phyloP scores from a whole-genome alignment of 2,329 filamentous ascomycete genomes.

The Annulohypoxylon truncatum region DNA sequence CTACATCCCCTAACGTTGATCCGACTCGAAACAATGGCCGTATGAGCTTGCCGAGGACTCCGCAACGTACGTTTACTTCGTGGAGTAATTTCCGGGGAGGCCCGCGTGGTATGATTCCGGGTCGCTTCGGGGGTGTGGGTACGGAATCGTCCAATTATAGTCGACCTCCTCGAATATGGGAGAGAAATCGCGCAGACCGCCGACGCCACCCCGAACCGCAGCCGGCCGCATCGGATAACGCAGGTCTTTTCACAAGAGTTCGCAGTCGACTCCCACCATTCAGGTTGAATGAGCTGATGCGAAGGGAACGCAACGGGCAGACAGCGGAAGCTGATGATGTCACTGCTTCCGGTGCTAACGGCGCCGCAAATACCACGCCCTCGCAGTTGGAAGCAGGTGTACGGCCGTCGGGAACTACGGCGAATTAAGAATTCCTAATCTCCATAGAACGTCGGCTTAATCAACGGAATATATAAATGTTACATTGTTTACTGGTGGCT shows the following conservation, averaged over 20 bases:
- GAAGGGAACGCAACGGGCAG: slow-evolving; percentile 44
- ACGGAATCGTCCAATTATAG: slow-evolving; percentile 31
- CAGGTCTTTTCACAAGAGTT: slow-evolving; percentile 42
- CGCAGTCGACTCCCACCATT: slow-evolving; percentile 46
- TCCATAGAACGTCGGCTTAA: slow-evolving; percentile 38
- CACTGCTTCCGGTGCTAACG: slow-evolving; percentile 46
- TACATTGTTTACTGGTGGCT: slow-evolving; percentile 23
- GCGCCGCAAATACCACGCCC: slow-evolving; percentile 49
- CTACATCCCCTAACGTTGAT: slow-evolving; percentile 46
- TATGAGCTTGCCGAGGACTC: slow-evolving; percentile 61
- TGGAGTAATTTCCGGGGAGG: slow-evolving; percentile 51
- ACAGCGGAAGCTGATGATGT: slow-evolving; percentile 30
- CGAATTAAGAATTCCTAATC: slow-evolving; percentile 39
- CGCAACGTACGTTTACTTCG: slow-evolving; percentile 53
- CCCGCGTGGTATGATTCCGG: slow-evolving; percentile 45
- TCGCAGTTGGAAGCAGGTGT: slow-evolving; percentile 61
- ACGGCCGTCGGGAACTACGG: slow-evolving; percentile 44
- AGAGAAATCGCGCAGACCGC: slow-evolving; percentile 35
- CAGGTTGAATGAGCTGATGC: slow-evolving; percentile 41
- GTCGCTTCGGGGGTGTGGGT: slow-evolving; percentile 40
- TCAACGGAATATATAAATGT: slow-evolving; percentile 39
- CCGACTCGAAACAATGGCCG: slow-evolving; percentile 56
- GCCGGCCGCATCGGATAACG: slow-evolving; percentile 25
- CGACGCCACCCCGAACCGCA: slow-evolving; percentile 26
- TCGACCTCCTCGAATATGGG: slow-evolving; percentile 35